These are phyloP conservation scores for Pseudevernia furfuracea DNA, from an alignment of 495 filamentous ascomycete genomes.

Conservation along the genomic window DNA sequence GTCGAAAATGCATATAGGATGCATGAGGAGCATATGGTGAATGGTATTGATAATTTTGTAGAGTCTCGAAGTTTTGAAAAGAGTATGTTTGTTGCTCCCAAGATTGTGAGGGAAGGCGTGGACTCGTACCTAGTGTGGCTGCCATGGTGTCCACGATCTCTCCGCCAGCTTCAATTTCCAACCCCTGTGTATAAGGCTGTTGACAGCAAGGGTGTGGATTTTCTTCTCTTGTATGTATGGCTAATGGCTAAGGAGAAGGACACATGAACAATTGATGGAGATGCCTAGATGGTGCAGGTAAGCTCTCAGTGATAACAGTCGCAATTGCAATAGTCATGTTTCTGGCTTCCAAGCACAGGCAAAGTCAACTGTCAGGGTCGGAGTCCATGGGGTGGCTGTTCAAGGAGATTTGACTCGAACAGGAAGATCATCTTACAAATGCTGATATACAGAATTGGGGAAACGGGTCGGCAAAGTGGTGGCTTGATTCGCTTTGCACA, in stretches of 20 bases:
- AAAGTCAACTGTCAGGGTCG: background rate
- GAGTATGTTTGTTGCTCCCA: background rate
- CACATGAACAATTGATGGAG: slow-evolving; percentile 5
- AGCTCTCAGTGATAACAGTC: background rate
- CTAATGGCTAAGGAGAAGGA: background rate
- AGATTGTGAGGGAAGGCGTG: slow-evolving; percentile 1
- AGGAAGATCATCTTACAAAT: slow-evolving; percentile 10
- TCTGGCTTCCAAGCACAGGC: background rate
- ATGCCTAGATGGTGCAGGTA: slow-evolving; percentile 1
- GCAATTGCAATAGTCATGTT: background rate
- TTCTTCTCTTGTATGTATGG: background rate
- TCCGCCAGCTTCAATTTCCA: background rate
- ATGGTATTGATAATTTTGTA: background rate
- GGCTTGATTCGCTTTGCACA: background rate
- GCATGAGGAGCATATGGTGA: background rate
- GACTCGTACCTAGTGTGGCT: slow-evolving; percentile 14
- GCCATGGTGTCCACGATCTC: slow-evolving; percentile 2
- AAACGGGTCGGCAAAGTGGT: background rate
- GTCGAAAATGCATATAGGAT: background rate
- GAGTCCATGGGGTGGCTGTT: background rate
- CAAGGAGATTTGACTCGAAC: background rate
- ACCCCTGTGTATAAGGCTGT: no score
- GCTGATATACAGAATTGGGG: background rate
- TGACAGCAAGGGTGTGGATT: background rate
- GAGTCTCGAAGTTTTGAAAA: no score